Evolutionary conservation across 768 basidiomycete genomes (phyloP), one percentile per base, ranked within the genome.

Genomic region (Tephrocybe sp.): DNA sequence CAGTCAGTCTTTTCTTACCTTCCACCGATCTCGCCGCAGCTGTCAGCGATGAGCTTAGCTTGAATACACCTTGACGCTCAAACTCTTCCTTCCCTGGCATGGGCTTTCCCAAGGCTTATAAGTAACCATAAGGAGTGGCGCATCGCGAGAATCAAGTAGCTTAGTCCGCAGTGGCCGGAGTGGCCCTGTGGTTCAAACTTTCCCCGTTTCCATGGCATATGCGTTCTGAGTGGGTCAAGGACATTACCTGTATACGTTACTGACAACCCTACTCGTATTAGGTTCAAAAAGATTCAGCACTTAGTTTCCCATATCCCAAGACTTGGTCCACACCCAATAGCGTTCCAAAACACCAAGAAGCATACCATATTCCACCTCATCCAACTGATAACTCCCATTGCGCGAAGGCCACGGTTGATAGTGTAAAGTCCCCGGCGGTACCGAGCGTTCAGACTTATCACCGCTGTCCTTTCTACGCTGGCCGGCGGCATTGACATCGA

Each of bases 301-400:
- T 20, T 36, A 46, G 39, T n/a, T 36, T 59, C 46, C 57, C 5
- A 47, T 30, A 30, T 54, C 52, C 54, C 48, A 56, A 44, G 48
- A 53, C 43, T 38, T 52, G 43, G 56, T 57, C 62, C 60, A 65
- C n/a, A 52, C 53, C 65, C 65, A 72, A 46, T 65, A 71, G 41
- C 65, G 64, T 49, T 75, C 74, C 14, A 72, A 62, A 3, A 70
- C 63, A 12, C 67, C 69, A 45, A 76, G 58, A 30, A 76, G 45
- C 69, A 75, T 73, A 41, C 60, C 64, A 52, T 70, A 68, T 36
- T 59, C 68, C 40, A 68, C 62, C 32, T 74, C 70, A 61, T 75
- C 72, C 38, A 71, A 53, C 43, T 62, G 57, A 17, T 60, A 50
- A n/a, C 38, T 48, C 26, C 51, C 52, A 50, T 56, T 43, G 44